These are phyloP conservation scores for Physaria fendleri DNA, from an alignment of 345 rosid species.

Conservation along the genomic window DNA sequence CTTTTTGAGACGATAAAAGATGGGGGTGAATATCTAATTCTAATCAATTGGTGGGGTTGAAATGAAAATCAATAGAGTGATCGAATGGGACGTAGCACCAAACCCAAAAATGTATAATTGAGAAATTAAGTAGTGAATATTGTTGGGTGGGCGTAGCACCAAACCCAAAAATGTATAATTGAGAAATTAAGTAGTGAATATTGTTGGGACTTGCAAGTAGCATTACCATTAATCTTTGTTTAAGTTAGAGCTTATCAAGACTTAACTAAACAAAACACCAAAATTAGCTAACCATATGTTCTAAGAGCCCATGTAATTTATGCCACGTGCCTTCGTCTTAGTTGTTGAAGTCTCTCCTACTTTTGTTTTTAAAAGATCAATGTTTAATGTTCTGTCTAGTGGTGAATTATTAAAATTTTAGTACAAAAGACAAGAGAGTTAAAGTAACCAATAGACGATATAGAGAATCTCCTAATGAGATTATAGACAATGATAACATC, in stretches of 20 bases:
- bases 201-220: slow-evolving; percentile 17
- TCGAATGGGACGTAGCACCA: slow-evolving; percentile 28
- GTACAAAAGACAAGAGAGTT: not conserved
- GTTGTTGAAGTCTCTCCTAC: slow-evolving; percentile 11
- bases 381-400: slow-evolving; percentile 5
- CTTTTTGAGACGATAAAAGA: not conserved
- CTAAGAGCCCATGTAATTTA: slow-evolving; percentile 1
- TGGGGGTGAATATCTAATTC: not conserved
- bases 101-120: not conserved
- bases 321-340: slow-evolving; percentile 15
- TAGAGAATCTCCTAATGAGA: not conserved
- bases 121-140: not conserved
- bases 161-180: slow-evolving; percentile 2
- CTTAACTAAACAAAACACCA: slow-evolving; percentile 20
- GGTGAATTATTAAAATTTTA: not conserved
- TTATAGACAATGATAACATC: not conserved
- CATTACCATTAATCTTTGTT: too few relatives aligned
- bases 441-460: not conserved
- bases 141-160: slow-evolving; percentile 28
- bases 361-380: not conserved
- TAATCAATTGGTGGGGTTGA: not conserved
- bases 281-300: slow-evolving; percentile 30
- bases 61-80: not conserved
- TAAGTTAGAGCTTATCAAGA: not conserved
- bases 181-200: not conserved